Base-by-base conservation (phyloP, 1,139 yeast species). In the Zygosaccharomyces sapae region DNA sequence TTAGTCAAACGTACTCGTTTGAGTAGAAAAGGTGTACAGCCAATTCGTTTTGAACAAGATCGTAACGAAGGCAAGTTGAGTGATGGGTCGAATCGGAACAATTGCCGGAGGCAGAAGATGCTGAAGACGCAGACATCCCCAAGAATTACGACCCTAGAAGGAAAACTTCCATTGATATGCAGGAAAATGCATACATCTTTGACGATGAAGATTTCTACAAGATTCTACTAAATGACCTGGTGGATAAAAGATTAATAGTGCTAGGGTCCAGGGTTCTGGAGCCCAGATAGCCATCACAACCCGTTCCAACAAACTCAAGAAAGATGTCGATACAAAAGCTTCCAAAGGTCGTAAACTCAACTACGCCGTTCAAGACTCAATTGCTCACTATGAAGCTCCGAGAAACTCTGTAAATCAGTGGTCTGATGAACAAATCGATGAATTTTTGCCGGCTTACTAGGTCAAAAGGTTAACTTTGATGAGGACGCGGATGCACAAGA, bases 151-250 rank as follows among this genome's bases (percentile, higher is more conserved):
- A 81, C 49, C 71, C 72, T 6, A 74, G 76, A 50, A 77, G 89
- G 24, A 92, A 85, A 61, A 90, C 84, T 51, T 96, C 87, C 61
- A 86, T 92, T 64, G 95, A 92, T 68, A 53, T 57, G 25, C 70
- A 73, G 20, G 82, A 79, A 55, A 72, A 80, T 49, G 70, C 72
- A 6, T 75, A 75, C 48, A 78, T 92, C 13, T 94, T 86, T 62
- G 97, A 94, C 61, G 98, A 94, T 63, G 95, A 89, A 55, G 98
- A 94, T 66, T 94, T 94, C 65, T 94, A 94, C 68, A 76, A 96
- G 51, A 80, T 85, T 4, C 71, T 92, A 56, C 75, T 94, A 53
- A 88, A 89, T 59, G 98, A 94, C 60, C 74, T 94, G 62, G 95
- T 94, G 20, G 97, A 92, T 60, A 85, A 85, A 86, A 78, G 63